These are phyloP conservation scores for Fraxinus excelsior DNA, from an alignment of 257 asterid genomes.

Conservation along the genomic window DNA sequence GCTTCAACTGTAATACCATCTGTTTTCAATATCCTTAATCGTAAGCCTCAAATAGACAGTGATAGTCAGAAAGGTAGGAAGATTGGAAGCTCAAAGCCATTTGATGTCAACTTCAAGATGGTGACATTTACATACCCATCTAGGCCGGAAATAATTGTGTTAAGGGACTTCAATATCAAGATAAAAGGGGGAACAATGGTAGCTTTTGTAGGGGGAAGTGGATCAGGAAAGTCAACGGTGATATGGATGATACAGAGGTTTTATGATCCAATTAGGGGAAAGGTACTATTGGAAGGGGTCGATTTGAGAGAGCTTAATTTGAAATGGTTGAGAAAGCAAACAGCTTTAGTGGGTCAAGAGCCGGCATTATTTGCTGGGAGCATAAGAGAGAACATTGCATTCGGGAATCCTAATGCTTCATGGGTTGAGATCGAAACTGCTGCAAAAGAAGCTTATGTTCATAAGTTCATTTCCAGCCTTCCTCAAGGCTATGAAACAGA, in stretches of 20 bases:
- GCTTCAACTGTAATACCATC: slow-evolving; percentile 67
- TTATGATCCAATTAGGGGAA: slow-evolving; percentile 76
- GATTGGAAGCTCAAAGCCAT: slow-evolving; percentile 44
- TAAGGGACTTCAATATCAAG: slow-evolving; percentile 56
- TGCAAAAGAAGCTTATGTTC: slow-evolving; percentile 77
- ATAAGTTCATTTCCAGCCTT: slow-evolving; percentile 73
- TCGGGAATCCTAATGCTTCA: slow-evolving; percentile 66
- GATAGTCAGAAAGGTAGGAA: slow-evolving; percentile 43
- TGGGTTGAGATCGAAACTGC: slow-evolving; percentile 84
- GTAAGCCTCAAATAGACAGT: slow-evolving; percentile 51
- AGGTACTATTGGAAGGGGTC: slow-evolving; percentile 57
- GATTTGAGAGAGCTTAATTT: slow-evolving; percentile 65
- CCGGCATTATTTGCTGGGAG: slow-evolving; percentile 84
- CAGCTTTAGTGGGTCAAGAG: slow-evolving; percentile 81
- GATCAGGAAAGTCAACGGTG: slow-evolving; percentile 84
- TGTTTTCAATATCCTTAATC: slow-evolving; percentile 47
- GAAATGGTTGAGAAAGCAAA: slow-evolving; percentile 72
- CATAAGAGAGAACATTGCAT: slow-evolving; percentile 75
- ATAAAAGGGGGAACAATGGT: slow-evolving; percentile 64
- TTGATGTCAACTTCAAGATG: slow-evolving; percentile 64
- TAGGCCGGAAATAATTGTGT: slow-evolving; percentile 53
- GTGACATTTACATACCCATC: slow-evolving; percentile 72
- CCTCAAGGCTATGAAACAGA: slow-evolving; percentile 89
- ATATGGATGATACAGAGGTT: slow-evolving; percentile 80
- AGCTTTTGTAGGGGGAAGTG: slow-evolving; percentile 86